Base-by-base conservation (phyloP, 345 rosid species). In the Murraya koenigii region DNA sequence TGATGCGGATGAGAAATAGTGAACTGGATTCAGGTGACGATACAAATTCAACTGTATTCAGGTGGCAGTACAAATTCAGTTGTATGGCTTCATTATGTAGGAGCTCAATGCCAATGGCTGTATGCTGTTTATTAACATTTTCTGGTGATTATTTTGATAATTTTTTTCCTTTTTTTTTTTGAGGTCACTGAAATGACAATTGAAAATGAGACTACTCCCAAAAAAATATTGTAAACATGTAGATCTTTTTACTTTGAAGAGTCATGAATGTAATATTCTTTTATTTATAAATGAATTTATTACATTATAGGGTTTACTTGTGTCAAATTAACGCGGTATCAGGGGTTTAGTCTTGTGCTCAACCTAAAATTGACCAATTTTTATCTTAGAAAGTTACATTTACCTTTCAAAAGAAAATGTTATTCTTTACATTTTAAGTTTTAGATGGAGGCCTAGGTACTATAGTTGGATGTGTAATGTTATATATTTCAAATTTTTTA, bases 211-310 rank as follows among this genome's bases (percentile, higher is more conserved):
- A 78, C 66, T 15, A 17, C 8, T 7, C 26, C 13, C 66, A 44
- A 52, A 15, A 15, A 52, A 19, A 19, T 73, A 19, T 26, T 63
- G 68, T 74, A 39, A 35, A 15, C 59, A 33, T 77, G 78, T 71
- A 69, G 36, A 79, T 71, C 73, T 44, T 44, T 28, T 22, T 61
- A 73, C 26, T 55, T 64, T 56, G 74, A 52, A 19, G 32, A 13
- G 60, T 52, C n/a, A 32, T 76, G 64, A 66, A 78, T 82, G 69
- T 23, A 73, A 60, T 78, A 78, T 82, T 85, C 82, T 69, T 82
- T 82, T 47, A 84, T 84, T 80, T 66, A 64, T 66, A 10, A 70
- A 69, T 49, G 55, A 22, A 35, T 6, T 47, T 19, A 14, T 17
- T 36, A 36, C 7, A 44, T 44, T 44, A 44, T 13, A 3, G 15